Evolutionary conservation across 2,329 filamentous ascomycete genomes (phyloP), one percentile per base, ranked within the genome.

Genomic region (Passalora sequoiae): DNA sequence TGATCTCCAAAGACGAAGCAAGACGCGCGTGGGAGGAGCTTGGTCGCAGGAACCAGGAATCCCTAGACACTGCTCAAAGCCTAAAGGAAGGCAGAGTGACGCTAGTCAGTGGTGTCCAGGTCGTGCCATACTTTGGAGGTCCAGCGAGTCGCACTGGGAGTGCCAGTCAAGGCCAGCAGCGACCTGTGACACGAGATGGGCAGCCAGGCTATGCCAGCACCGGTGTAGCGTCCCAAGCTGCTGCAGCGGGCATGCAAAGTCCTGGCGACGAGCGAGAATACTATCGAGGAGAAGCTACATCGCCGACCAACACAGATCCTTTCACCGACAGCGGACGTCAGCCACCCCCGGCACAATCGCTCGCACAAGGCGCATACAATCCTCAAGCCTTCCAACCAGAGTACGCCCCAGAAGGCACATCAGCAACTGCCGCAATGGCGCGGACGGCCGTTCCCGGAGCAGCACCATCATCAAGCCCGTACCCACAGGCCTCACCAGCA

Each of bases 1-100:
- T 85, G 58, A 98, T 98, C 49, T 94, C 89, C 28, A 96, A 95
- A 61, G 91, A 96, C 56, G 92, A 98, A 66, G 91, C 92, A 6
- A 81, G 91, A 25, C 80, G 92, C 44, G 92, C 92, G 1, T 98
- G 92, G 92, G 92, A 98, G 69, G 92, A 97, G 66, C 78, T 98
- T 1, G 92, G 92, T 17, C 79, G 91, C 39, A 81, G 89, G 39
- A 92, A 97, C 66, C 88, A 96, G 61, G 87, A 94, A 66, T 91
- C 96, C 66, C 81, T 91, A 4, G 89, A 96, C 51, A 79, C 87
- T 33, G 92, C 86, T 1, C 75, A 80, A 20, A 89, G 87, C n/a
- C 72, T 98, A 17, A 83, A 92, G 58, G 84, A 86, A 50, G 92
- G 92, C 5, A 81, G 89, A 47, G 86, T 91, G 10, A 96, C 89